These are phyloP conservation scores for Paramecium octaurelia DNA, from an alignment of 73 alveolate species.

Conservation along the genomic window DNA sequence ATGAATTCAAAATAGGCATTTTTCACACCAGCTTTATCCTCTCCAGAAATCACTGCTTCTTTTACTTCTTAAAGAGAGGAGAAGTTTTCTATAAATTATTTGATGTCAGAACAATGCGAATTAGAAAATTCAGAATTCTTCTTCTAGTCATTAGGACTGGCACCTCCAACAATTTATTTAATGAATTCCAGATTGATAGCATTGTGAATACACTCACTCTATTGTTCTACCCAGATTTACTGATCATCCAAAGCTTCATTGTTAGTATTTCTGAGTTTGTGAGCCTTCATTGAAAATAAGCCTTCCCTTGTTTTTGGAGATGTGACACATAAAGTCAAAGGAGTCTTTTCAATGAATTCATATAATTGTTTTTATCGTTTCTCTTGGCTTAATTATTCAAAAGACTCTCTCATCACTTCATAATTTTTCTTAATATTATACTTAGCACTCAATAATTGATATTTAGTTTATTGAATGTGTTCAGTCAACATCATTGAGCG, in stretches of 20 bases:
- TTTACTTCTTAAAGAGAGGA: conserved; percentile 47
- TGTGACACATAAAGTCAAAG: conserved; percentile 31
- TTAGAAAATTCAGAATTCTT: conserved; percentile 14
- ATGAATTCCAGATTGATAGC: conserved; percentile 52
- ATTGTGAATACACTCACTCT: conserved; percentile 44
- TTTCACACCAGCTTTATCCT: conserved; percentile 36
- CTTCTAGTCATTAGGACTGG: conserved; percentile 44
- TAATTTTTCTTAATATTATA: conserved; percentile 32
- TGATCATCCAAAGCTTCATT: neutral
- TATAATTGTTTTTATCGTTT: conserved; percentile 49
- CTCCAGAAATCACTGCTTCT: conserved; percentile 48
- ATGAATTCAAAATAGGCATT: conserved; percentile 46
- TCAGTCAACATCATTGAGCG: neutral
- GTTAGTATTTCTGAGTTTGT: neutral
- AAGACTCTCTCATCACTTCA: conserved; percentile 23
- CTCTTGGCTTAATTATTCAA: conserved; percentile 35
- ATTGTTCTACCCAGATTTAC: conserved; percentile 2
- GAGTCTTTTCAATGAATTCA: conserved; percentile 49
- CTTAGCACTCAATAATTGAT: conserved; percentile 39
- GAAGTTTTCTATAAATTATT: conserved; percentile 48
- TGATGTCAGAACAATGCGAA: conserved; percentile 56
- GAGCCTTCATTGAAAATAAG: conserved; percentile 20
- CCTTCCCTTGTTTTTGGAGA: conserved; percentile 57
- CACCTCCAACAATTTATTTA: conserved; percentile 37
- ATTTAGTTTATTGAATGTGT: conserved; percentile 1